phyloP scores from a whole-genome alignment of 805 yeast genomes.

The Hanseniaspora valbyensis region DNA sequence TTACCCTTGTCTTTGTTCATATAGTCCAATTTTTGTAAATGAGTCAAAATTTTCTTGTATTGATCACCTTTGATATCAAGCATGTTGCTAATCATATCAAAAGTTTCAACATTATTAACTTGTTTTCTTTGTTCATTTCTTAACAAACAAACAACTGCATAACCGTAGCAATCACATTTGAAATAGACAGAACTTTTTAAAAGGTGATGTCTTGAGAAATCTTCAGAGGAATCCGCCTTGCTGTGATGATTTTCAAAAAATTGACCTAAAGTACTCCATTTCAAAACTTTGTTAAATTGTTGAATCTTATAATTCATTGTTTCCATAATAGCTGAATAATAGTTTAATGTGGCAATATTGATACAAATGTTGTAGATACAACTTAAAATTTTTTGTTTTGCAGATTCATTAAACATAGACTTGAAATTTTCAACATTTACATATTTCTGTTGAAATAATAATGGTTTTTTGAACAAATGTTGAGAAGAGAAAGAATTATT shows the following conservation, averaged over 20 bases:
- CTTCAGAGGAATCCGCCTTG: constrained; percentile 20
- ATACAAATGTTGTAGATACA: constrained; percentile 33
- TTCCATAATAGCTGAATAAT: constrained; percentile 38
- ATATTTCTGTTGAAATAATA: constrained; percentile 8
- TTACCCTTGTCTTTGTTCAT: constrained; percentile 22
- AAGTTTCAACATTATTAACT: constrained; percentile 32
- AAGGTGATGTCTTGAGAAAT: constrained; percentile 15
- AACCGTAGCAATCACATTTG: constrained; percentile 16
- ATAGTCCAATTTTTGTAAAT: constrained; percentile 17
- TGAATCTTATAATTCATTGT: constrained; percentile 31
- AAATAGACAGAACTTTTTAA: constrained; percentile 14
- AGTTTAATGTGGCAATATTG: constrained; percentile 51
- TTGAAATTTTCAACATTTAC: constrained; percentile 16
- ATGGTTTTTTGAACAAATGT: constrained; percentile 9
- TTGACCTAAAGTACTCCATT: constrained; percentile 42
- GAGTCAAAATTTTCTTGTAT: constrained; percentile 21
- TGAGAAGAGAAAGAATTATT: neutral
- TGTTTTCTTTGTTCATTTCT: constrained; percentile 45
- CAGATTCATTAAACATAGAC: constrained; percentile 14
- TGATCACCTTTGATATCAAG: constrained; percentile 29
- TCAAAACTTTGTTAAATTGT: constrained; percentile 36
- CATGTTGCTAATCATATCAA: constrained; percentile 34
- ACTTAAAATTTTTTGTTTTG: constrained; percentile 17
- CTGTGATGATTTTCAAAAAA: constrained; percentile 26
- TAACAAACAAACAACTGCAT: constrained; percentile 22